Conservation (phyloP, 1,284 basidiomycete species). For the Leccinum griseonigrum region DNA sequence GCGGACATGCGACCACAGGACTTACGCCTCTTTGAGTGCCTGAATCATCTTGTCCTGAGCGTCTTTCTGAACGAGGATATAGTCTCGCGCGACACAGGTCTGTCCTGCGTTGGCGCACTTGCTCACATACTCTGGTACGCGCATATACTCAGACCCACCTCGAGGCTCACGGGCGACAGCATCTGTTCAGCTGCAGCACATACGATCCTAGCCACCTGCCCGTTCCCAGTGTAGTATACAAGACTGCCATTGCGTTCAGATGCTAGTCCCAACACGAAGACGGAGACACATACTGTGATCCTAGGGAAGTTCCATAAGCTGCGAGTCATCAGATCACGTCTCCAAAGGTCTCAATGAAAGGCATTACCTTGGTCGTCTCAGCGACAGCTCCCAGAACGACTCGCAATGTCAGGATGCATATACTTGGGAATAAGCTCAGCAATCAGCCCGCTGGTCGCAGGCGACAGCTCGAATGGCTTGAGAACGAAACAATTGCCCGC, state of each 20-base stretch:
- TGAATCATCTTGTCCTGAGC: slow-evolving; percentile 63
- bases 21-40: slow-evolving; percentile 61
- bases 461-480: slow-evolving; percentile 83
- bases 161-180: slow-evolving; percentile 81
- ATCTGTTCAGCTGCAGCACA: slow-evolving; percentile 83
- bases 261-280: background rate
- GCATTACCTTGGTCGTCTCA: slow-evolving; percentile 67
- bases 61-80: slow-evolving; percentile 67
- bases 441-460: slow-evolving; percentile 64
- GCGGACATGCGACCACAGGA: slow-evolving; percentile 8
- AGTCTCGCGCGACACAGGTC: slow-evolving; percentile 77
- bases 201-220: slow-evolving; percentile 77
- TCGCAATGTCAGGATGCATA: slow-evolving; percentile 69
- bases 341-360: background rate
- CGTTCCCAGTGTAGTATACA: slow-evolving; percentile 51
- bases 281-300: slow-evolving; percentile 67
- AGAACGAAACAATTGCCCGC: slow-evolving; percentile 75
- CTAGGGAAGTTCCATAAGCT: slow-evolving; percentile 81
- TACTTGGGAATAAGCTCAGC: slow-evolving; percentile 80
- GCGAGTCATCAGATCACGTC: background rate
- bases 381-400: slow-evolving; percentile 78
- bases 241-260: slow-evolving; percentile 37
- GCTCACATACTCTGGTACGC: slow-evolving; percentile 25
- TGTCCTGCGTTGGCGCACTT: slow-evolving; percentile 78
- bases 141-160: slow-evolving; percentile 39